phyloP scores from a whole-genome alignment of 176 grass and related monocot species.

The Musa troglodytarum region DNA sequence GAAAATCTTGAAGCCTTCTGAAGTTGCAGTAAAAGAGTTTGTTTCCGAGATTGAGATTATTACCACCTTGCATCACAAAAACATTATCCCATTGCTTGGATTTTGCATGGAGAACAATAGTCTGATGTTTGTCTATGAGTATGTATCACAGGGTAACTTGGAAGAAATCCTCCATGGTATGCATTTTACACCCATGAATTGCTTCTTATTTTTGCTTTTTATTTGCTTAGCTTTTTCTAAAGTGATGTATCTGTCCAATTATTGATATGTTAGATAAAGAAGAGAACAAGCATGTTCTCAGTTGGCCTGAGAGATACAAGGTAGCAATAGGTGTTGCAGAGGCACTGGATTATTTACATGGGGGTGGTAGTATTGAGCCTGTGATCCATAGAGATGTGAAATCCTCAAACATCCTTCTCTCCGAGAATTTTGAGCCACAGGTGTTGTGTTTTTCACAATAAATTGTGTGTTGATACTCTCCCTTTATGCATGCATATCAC shows the following conservation, averaged over 20 bases:
- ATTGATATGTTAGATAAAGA: constrained; percentile 39
- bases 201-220: not conserved
- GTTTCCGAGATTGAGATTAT: constrained; percentile 62
- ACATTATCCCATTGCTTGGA: constrained; percentile 60
- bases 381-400: constrained; percentile 94
- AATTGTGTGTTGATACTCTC: not conserved
- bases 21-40: constrained; percentile 71
- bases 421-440: constrained; percentile 65
- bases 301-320: constrained; percentile 70
- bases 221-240: not conserved
- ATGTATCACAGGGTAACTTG: constrained; percentile 74
- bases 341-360: constrained; percentile 83
- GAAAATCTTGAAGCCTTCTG: constrained; percentile 76
- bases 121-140: constrained; percentile 82
- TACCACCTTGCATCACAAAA: constrained; percentile 58
- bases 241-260: not conserved
- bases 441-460: constrained; percentile 28
- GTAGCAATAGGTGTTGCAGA: constrained; percentile 62
- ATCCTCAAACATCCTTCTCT: constrained; percentile 93
- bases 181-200: not conserved
- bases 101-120: constrained; percentile 83
- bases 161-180: constrained; percentile 85
- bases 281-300: constrained; percentile 36
- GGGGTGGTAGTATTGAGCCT: constrained; percentile 33
- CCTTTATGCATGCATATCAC: not conserved